Evolutionary conservation across 2,329 filamentous ascomycete genomes (phyloP).

Genomic region (Colletotrichum kahawae): DNA sequence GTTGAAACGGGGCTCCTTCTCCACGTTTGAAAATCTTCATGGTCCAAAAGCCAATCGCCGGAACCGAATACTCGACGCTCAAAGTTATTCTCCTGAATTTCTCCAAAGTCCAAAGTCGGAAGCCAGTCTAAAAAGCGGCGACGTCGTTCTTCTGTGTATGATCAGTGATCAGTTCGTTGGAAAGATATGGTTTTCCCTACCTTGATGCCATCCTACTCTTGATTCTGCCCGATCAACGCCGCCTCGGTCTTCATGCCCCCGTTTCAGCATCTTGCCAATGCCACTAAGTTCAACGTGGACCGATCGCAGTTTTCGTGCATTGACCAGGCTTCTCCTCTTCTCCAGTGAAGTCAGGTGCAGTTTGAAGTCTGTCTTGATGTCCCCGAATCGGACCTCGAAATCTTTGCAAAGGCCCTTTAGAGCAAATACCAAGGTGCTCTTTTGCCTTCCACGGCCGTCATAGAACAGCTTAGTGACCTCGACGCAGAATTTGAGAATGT

Average conservation of each 20-base stretch:
- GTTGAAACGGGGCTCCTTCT: background rate
- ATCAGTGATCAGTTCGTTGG: no score
- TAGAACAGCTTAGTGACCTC: background rate
- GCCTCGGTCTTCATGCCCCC: background rate
- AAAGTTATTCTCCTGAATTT: background rate
- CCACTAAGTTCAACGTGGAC: background rate
- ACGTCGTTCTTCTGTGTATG: background rate
- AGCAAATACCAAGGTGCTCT: background rate
- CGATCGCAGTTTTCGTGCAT: background rate
- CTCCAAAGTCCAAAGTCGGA: background rate
- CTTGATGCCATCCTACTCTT: no score
- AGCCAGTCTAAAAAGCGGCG: background rate
- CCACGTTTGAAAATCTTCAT: background rate
- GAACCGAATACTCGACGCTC: background rate
- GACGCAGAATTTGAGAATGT: background rate
- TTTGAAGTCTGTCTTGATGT: background rate
- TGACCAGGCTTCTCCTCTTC: background rate
- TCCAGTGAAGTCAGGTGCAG: background rate
- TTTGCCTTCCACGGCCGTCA: background rate
- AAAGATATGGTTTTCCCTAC: no score
- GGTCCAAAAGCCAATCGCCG: background rate
- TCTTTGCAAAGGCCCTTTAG: background rate
- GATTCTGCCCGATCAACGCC: no score
- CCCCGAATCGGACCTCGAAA: background rate
- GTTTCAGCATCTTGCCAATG: background rate